These are phyloP conservation scores for Alternaria incomplexa DNA, from an alignment of 2,329 filamentous ascomycete species.

Conservation along the genomic window DNA sequence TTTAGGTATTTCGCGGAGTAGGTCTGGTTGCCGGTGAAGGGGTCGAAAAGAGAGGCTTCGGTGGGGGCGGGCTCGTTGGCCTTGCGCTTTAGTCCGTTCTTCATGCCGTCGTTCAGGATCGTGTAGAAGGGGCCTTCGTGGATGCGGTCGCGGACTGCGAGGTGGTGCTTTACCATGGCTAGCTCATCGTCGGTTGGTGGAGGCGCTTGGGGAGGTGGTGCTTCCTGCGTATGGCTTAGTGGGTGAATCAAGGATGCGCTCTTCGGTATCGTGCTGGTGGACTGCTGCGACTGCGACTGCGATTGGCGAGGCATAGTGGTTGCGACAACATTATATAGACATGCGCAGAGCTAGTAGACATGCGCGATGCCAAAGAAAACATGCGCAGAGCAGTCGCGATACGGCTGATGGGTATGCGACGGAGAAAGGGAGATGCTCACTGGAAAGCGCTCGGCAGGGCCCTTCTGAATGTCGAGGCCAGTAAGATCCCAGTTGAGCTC, in stretches of 20 bases:
- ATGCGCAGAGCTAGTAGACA: conserved; percentile 3
- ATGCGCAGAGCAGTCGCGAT: background rate
- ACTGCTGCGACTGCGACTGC: conserved; percentile 3
- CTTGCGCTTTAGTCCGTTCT: conserved; percentile 48
- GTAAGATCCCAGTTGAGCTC: conserved; percentile 51
- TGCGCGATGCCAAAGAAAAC: background rate
- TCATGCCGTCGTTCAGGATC: conserved; percentile 57
- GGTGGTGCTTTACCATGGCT: conserved; percentile 57
- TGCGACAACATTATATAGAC: conserved; percentile 13
- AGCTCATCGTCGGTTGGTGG: conserved; percentile 55
- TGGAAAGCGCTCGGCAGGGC: conserved; percentile 51
- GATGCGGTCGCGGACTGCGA: conserved; percentile 59
- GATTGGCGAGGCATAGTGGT: conserved; percentile 5
- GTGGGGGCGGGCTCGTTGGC: conserved; percentile 47
- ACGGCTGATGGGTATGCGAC: background rate
- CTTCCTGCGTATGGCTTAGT: conserved; percentile 37
- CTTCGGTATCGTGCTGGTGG: background rate
- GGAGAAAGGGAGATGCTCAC: conserved; percentile 30
- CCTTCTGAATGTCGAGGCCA: conserved; percentile 49
- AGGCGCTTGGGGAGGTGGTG: conserved; percentile 45
- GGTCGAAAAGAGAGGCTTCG: conserved; percentile 57
- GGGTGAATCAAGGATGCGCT: conserved; percentile 5
- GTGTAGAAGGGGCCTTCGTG: conserved; percentile 67
- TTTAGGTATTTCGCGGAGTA: conserved; percentile 65
- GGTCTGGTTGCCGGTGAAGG: conserved; percentile 67